These are phyloP conservation scores for Candida xyloterini DNA, from an alignment of 805 yeast species.

Conservation along the genomic window DNA sequence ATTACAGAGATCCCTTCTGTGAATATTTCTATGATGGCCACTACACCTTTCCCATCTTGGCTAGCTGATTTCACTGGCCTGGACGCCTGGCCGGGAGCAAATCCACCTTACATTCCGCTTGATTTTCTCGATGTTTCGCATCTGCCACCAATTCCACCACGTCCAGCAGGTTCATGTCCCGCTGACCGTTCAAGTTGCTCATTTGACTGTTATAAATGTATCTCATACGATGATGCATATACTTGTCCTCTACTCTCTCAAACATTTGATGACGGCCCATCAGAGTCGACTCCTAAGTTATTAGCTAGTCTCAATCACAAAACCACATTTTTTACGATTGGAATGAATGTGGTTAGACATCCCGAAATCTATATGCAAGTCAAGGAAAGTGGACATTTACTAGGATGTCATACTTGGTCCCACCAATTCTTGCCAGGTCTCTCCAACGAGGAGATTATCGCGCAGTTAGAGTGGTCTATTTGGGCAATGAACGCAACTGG, in stretches of 20 bases:
- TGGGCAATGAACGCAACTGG: conserved; percentile 99
- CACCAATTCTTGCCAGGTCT: conserved; percentile 80
- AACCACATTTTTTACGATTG: conserved; percentile 83
- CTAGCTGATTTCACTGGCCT: conserved; percentile 70
- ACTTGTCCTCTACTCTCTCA: conserved; percentile 77
- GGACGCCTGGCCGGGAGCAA: conserved; percentile 75
- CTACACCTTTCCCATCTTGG: conserved; percentile 69
- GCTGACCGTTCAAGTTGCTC: conserved; percentile 59
- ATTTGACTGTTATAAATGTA: conserved; percentile 82
- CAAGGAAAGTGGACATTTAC: conserved; percentile 62
- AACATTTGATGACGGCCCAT: conserved; percentile 95
- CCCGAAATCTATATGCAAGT: conserved; percentile 70
- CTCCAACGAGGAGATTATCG: conserved; percentile 75
- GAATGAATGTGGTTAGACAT: conserved; percentile 70
- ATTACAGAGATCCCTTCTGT: conserved; percentile 18
- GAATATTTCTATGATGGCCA: conserved; percentile 27
- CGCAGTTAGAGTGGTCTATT: conserved; percentile 90
- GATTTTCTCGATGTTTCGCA: conserved; percentile 58
- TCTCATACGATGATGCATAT: conserved; percentile 68
- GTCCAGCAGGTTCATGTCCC: conserved; percentile 60
- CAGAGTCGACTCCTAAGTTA: conserved; percentile 62
- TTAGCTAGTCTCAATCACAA: conserved; percentile 49
- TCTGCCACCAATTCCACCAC: conserved; percentile 49
- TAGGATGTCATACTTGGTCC: conserved; percentile 92
- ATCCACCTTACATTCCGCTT: conserved; percentile 85